phyloP scores from a whole-genome alignment of 2,329 filamentous ascomycete genomes.

The Penicillium sclerotigenum region DNA sequence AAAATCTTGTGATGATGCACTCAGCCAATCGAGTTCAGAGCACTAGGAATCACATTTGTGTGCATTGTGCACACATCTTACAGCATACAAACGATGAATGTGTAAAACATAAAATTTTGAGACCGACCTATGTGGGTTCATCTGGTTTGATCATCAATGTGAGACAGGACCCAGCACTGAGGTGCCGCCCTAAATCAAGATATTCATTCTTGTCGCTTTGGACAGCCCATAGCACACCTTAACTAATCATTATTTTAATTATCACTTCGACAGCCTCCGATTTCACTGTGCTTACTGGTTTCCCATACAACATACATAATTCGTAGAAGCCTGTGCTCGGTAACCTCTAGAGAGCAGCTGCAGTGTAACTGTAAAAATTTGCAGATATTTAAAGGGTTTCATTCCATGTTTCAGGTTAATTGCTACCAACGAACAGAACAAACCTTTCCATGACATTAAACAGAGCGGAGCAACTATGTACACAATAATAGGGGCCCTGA shows the following conservation, averaged over 20 bases:
- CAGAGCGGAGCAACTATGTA: background rate
- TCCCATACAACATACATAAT: background rate
- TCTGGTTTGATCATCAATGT: constrained; percentile 14
- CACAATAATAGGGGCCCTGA: background rate
- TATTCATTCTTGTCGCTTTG: constrained; percentile 1
- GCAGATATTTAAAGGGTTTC: background rate
- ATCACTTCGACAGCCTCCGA: background rate
- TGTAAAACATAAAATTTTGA: background rate
- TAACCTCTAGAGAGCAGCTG: background rate
- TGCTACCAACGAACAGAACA: background rate
- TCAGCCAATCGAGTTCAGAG: background rate
- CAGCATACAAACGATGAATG: background rate
- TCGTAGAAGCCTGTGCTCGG: background rate
- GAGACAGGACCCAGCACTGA: constrained; percentile 19
- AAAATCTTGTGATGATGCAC: background rate
- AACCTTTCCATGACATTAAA: background rate
- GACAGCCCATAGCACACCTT: background rate
- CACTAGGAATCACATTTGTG: background rate
- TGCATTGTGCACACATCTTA: background rate
- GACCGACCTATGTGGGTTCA: background rate
- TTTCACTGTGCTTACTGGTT: background rate
- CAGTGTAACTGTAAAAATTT: background rate
- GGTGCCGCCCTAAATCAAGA: background rate
- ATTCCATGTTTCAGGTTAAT: background rate
- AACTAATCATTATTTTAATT: background rate